A percentile compares a stretch with the other conserved stretches of the same genome.
Conservation (phyloP, 345 rosid species). For the Salix udensis region DNA sequence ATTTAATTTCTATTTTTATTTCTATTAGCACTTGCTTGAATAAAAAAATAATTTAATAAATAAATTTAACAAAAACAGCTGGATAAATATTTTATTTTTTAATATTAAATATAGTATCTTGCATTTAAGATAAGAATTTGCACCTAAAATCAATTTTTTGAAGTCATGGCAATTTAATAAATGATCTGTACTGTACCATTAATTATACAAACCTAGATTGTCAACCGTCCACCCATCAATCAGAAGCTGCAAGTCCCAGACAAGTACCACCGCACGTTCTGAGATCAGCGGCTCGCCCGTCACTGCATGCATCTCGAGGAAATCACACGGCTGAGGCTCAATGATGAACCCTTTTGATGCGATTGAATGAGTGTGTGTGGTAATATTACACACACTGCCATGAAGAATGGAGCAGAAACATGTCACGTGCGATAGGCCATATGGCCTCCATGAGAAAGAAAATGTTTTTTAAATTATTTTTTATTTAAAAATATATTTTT, state of each 20-base stretch:
- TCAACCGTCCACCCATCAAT: background rate
- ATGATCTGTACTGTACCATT: background rate
- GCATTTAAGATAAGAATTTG: too few species aligned
- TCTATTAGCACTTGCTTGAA: too few species aligned
- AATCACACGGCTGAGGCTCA: background rate
- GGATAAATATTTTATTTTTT: too few species aligned
- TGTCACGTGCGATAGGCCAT: background rate
- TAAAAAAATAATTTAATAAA: too few species aligned
- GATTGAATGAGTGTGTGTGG: background rate
- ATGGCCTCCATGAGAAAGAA: background rate
- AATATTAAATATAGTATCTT: too few species aligned
- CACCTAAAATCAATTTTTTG: too few species aligned
- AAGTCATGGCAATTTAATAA: background rate
- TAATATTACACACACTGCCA: background rate
- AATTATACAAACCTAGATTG: background rate
- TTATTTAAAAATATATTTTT: too few species aligned
- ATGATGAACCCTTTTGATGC: background rate
- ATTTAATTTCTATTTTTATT: too few species aligned
- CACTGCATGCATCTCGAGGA: conserved; percentile 5
- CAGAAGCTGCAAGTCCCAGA: background rate
- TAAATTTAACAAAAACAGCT: too few species aligned
- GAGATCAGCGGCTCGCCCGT: too few species aligned
- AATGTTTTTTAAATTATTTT: background rate
- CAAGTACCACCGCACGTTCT: background rate
- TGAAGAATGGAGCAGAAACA: background rate